Evolutionary conservation across 2,329 filamentous ascomycete species (phyloP).

Genomic region (Tolypocladium inflatum): DNA sequence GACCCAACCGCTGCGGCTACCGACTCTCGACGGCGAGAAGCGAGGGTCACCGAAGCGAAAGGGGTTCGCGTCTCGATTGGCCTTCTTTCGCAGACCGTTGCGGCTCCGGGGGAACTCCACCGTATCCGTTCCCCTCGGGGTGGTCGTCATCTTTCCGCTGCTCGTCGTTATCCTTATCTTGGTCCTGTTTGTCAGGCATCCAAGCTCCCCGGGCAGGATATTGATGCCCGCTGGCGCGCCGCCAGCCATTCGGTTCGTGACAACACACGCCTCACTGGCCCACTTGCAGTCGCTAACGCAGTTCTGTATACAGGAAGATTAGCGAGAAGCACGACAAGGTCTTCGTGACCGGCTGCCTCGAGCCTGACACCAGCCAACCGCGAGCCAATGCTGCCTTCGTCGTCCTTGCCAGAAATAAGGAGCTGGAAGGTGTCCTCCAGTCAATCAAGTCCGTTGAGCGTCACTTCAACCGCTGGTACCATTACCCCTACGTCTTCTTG

Average conservation of each 20-base stretch:
- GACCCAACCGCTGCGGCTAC: constrained; percentile 30
- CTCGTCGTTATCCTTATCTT: constrained; percentile 88
- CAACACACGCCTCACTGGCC: neutral
- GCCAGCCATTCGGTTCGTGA: constrained; percentile 73
- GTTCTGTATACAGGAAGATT: constrained; percentile 60
- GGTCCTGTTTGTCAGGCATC: constrained; percentile 80
- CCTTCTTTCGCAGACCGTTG: constrained; percentile 80
- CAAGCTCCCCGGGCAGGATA: constrained; percentile 70
- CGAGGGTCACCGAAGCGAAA: constrained; percentile 26
- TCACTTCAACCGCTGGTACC: constrained; percentile 98
- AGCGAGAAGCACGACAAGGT: constrained; percentile 96
- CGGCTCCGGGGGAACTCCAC: constrained; percentile 85
- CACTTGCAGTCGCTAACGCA: constrained; percentile 6
- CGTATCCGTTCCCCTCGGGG: constrained; percentile 83
- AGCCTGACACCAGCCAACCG: constrained; percentile 67
- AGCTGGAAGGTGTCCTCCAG: constrained; percentile 90
- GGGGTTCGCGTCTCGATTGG: constrained; percentile 43
- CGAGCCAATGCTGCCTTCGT: constrained; percentile 94
- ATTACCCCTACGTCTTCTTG: constrained; percentile 97
- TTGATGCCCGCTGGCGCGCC: constrained; percentile 82
- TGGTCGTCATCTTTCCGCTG: constrained; percentile 86
- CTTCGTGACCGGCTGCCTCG: constrained; percentile 82
- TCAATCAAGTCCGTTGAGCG: constrained; percentile 96
- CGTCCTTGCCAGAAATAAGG: constrained; percentile 90
- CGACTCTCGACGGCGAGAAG: constrained; percentile 41